phyloP scores from a whole-genome alignment of 106 monocot species.

The Dendrobium officinale region DNA sequence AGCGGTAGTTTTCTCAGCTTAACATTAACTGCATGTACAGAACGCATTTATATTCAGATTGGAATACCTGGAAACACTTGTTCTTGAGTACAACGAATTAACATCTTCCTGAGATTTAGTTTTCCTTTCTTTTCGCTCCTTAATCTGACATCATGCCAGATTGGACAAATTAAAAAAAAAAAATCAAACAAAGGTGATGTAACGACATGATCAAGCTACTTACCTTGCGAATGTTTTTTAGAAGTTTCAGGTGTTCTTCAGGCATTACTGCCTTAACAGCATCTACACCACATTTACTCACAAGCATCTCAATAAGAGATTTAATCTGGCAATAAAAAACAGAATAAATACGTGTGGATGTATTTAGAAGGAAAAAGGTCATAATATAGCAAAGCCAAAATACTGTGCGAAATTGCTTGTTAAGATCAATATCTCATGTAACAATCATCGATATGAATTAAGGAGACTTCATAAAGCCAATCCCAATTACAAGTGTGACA shows the following conservation, averaged over 20 bases:
- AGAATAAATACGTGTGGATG: not conserved
- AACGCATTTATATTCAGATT: not conserved
- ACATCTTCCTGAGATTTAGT: slow-evolving; percentile 49
- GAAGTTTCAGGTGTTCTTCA: slow-evolving; percentile 88
- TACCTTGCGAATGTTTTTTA: slow-evolving; percentile 91
- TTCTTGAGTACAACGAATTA: slow-evolving; percentile 41
- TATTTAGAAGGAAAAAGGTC: not conserved
- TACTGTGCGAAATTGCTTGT: not conserved
- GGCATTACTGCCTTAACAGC: slow-evolving; percentile 94
- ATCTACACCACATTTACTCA: slow-evolving; percentile 89
- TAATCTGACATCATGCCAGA: slow-evolving; percentile 24
- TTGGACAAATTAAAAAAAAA: no score
- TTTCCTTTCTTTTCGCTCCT: slow-evolving; percentile 71
- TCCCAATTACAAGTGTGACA: not conserved
- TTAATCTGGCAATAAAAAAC: slow-evolving; percentile 46
- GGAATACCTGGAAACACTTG: slow-evolving; percentile 51
- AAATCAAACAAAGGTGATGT: not conserved
- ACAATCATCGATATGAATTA: not conserved
- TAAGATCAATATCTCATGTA: not conserved
- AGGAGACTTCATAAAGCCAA: not conserved
- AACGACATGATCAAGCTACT: not conserved
- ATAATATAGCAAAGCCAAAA: not conserved
- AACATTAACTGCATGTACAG: not conserved
- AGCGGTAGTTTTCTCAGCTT: not conserved
- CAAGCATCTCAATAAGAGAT: slow-evolving; percentile 80